Base-by-base conservation (phyloP, 371 early-diverging fungal genomes). In the Chytridium lagenaria region DNA sequence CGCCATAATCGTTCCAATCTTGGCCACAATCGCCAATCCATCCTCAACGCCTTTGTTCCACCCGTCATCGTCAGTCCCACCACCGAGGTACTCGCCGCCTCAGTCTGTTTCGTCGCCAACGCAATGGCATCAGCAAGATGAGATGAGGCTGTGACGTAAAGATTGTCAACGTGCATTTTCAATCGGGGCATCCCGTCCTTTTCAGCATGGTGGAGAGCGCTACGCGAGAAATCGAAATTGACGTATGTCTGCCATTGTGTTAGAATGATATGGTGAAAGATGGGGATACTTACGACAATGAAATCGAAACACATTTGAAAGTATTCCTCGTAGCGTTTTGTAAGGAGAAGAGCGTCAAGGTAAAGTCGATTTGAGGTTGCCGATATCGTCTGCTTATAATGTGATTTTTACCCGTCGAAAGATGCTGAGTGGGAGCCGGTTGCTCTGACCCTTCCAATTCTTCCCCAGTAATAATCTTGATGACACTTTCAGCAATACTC, bases 291-390 rank as follows among this genome's bases (percentile, higher is more conserved):
- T 38, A 81, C 81, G 44, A 67, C 33, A 33, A 78, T 65, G 26
- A 83, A 73, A n/a, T 81, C 81, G 33, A 74, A 61, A 38, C 76
- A 61, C 5, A 76, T 61, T 16, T 64, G 63, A 57, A 77, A 85
- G 63, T 76, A 81, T 5, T 83, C 85, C 50, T 79, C 79, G 69
- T 76, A 83, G 12, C 85, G 75, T 16, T 72, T 68, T 0, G 76
- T 77, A 5, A 64, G 36, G 12, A 85, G 59, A 30, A 85, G 70
- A 0, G 82, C 73, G 59, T 85, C 82, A 10, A 83, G 50, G 70
- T 80, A 83, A 52, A 83, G 49, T 63, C 75, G 23, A 38, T 83
- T 83, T 19, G 81, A 72, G 15, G 72, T 69, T 2, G 76, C 78
- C 1, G 83, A 83, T 1, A 85, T 74, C 1, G 85, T 83, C 10